Percentiles rank a stretch among this genome's conserved stretches.
Conservation (phyloP, 1,139 yeast genomes). For the Wickerhamomyces sp. region DNA sequence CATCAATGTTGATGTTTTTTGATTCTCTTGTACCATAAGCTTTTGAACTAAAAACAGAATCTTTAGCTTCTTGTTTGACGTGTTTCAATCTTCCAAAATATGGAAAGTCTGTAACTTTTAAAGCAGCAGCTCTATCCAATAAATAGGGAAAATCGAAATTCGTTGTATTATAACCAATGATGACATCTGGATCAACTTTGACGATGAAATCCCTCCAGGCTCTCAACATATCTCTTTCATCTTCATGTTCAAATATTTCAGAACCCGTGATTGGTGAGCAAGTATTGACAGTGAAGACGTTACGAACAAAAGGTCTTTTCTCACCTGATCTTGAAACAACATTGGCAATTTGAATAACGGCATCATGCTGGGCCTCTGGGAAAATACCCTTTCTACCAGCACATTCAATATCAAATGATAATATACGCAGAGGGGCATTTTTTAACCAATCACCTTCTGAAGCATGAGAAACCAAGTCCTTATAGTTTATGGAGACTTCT, state of each 20-base stretch:
- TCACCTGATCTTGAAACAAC: conserved; percentile 86
- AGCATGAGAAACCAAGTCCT: conserved; percentile 69
- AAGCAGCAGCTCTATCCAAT: conserved; percentile 77
- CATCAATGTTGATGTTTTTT: conserved; percentile 87
- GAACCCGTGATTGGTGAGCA: conserved; percentile 95
- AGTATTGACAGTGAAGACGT: conserved; percentile 87
- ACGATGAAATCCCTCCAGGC: conserved; percentile 84
- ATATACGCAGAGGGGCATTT: conserved; percentile 88
- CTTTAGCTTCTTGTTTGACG: conserved; percentile 72
- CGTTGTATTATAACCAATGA: conserved; percentile 91
- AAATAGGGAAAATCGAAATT: conserved; percentile 95
- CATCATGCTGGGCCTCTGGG: conserved; percentile 91
- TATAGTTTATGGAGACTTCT: conserved; percentile 68
- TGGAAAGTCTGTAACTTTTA: conserved; percentile 67
- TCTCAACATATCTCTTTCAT: conserved; percentile 77
- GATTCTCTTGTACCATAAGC: conserved; percentile 97
- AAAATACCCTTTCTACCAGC: conserved; percentile 96
- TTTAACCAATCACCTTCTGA: conserved; percentile 93
- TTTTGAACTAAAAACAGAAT: conserved; percentile 82
- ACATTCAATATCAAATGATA: conserved; percentile 97
- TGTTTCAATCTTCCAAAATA: conserved; percentile 74
- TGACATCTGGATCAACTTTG: conserved; percentile 89
- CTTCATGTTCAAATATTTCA: conserved; percentile 70
- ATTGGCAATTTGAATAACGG: conserved; percentile 95
- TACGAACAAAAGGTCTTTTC: conserved; percentile 81